phyloP scores from a whole-genome alignment of 495 filamentous ascomycete genomes.

The Annulohypoxylon maeteangense region DNA sequence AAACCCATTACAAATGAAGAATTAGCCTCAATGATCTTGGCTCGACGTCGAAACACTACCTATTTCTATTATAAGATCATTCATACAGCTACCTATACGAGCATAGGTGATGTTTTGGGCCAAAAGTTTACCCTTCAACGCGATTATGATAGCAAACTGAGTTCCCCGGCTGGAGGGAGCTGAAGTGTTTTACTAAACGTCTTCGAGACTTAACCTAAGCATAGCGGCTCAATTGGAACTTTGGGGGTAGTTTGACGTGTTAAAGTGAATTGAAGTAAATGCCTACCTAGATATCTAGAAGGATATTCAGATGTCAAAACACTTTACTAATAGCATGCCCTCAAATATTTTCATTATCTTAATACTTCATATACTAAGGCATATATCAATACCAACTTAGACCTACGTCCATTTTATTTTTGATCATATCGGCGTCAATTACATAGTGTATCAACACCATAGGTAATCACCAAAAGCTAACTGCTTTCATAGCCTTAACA shows the following conservation, averaged over 20 bases:
- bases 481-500: background rate
- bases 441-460: background rate
- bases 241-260: too few species aligned
- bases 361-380: too few species aligned
- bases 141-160: background rate
- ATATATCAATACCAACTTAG: too few species aligned
- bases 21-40: background rate
- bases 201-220: background rate
- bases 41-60: background rate
- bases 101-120: background rate
- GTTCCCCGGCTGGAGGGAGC: background rate
- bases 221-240: background rate
- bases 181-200: background rate
- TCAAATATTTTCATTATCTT: too few species aligned
- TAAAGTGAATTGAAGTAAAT: too few species aligned
- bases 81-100: background rate
- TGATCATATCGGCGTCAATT: background rate
- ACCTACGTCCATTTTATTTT: too few species aligned
- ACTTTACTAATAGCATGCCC: too few species aligned
- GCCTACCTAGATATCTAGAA: too few species aligned
- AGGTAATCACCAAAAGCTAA: background rate
- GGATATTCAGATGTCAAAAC: too few species aligned
- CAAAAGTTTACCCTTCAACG: background rate
- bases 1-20: background rate
- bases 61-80: background rate